phyloP scores from a whole-genome alignment of 768 basidiomycete species.

The Boletus vermiculosoides region DNA sequence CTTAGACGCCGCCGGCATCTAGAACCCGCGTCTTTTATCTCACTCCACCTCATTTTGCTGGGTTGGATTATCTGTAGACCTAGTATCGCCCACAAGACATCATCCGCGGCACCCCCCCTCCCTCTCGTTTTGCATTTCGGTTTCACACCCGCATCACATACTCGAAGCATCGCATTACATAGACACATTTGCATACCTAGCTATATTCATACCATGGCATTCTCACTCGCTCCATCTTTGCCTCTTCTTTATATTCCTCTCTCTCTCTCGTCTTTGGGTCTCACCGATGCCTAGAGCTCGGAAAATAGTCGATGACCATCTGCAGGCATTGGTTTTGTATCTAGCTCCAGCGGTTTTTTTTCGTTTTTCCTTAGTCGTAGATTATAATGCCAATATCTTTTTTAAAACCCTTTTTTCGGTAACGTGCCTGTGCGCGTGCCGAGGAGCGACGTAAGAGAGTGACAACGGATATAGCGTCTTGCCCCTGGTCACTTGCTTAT shows the following conservation, averaged over 20 bases:
- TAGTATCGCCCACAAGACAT: slow-evolving; percentile 12
- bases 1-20: slow-evolving; percentile 16
- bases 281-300: slow-evolving; percentile 20
- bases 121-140: slow-evolving; percentile 17
- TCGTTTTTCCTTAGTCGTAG: slow-evolving; percentile 17
- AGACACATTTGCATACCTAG: slow-evolving; percentile 36
- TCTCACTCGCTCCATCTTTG: slow-evolving; percentile 8
- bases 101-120: slow-evolving; percentile 19
- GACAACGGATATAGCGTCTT: neutral
- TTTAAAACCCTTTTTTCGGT: too few species aligned
- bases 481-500: neutral
- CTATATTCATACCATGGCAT: slow-evolving; percentile 38
- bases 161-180: slow-evolving; percentile 27
- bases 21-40: slow-evolving; percentile 4
- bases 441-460: neutral
- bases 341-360: slow-evolving; percentile 8
- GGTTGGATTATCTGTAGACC: slow-evolving; percentile 23
- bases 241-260: neutral
- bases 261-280: slow-evolving; percentile 16
- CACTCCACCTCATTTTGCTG: slow-evolving; percentile 7
- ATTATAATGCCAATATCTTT: slow-evolving; percentile 20
- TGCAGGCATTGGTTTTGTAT: slow-evolving; percentile 21
- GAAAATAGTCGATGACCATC: slow-evolving; percentile 9
- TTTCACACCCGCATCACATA: slow-evolving; percentile 16
- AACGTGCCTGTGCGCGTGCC: neutral